These are phyloP conservation scores for Fusarium xyrophilum DNA, from an alignment of 2,329 filamentous ascomycete genomes.

Conservation along the genomic window DNA sequence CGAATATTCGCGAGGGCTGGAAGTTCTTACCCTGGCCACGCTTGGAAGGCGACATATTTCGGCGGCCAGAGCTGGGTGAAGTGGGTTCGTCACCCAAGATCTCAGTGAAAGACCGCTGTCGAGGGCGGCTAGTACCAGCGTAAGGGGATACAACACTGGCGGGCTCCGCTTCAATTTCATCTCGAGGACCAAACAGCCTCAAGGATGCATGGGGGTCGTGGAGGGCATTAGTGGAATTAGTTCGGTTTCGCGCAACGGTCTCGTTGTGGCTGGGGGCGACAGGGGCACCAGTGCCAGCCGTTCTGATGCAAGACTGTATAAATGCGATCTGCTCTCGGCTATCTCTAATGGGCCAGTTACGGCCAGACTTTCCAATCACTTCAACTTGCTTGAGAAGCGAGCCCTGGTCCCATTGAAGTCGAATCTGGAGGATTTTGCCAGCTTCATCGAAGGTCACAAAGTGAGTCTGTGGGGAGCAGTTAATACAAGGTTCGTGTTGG, in stretches of 20 bases:
- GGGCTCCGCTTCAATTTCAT: conserved; percentile 62
- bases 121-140: conserved; percentile 63
- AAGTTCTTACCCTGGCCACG: conserved; percentile 66
- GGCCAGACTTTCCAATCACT: conserved; percentile 86
- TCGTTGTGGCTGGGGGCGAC: conserved; percentile 48
- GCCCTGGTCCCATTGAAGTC: conserved; percentile 94
- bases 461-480: conserved; percentile 68
- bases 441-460: conserved; percentile 82
- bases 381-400: conserved; percentile 92
- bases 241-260: conserved; percentile 54
- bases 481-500: conserved; percentile 2
- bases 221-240: conserved; percentile 60
- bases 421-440: conserved; percentile 84
- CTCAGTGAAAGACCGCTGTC: conserved; percentile 74
- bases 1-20: conserved; percentile 69
- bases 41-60: conserved; percentile 59
- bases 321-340: conserved; percentile 82
- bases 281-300: conserved; percentile 49
- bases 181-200: conserved; percentile 75
- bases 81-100: conserved; percentile 68
- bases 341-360: conserved; percentile 94
- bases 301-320: conserved; percentile 68
- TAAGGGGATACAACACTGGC: conserved; percentile 64
- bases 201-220: conserved; percentile 75
- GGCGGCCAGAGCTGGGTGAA: conserved; percentile 55